phyloP scores from a whole-genome alignment of 1,139 yeast species.

The Saccharomyces hybrid region DNA sequence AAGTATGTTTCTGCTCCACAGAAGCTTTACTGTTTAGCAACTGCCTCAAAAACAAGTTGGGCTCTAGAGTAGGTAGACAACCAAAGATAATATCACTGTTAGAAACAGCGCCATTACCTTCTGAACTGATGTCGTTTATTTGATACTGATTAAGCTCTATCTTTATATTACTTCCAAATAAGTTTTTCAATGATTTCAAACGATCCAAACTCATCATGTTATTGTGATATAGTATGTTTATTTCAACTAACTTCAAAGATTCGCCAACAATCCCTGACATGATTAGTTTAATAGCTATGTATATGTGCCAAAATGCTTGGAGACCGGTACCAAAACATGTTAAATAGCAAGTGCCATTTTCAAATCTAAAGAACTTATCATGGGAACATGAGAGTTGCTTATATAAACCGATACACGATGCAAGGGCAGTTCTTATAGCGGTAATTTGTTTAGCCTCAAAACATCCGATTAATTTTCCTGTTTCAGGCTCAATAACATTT shows the following conservation, averaged over 20 bases:
- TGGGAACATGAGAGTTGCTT: conserved; percentile 9
- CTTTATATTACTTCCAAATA: conserved; percentile 2
- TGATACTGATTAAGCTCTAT: conserved; percentile 9
- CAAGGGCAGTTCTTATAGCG: conserved; percentile 63
- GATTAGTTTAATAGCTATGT: conserved; percentile 40
- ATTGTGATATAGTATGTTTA: conserved; percentile 41
- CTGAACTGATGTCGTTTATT: conserved; percentile 19
- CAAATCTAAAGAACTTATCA: conserved; percentile 22
- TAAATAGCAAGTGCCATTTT: conserved; percentile 9
- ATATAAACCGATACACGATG: conserved; percentile 43
- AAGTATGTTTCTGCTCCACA: conserved; percentile 27
- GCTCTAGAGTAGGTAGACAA: conserved; percentile 50
- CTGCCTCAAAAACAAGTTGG: conserved; percentile 37
- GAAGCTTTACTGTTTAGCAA: conserved; percentile 33
- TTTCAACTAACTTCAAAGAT: conserved; percentile 33
- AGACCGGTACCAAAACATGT: conserved; percentile 57
- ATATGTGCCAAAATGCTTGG: conserved; percentile 62
- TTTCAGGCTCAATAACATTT: conserved; percentile 41
- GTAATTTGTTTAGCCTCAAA: conserved; percentile 55
- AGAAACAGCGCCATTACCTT: conserved; percentile 6
- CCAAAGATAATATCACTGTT: conserved; percentile 45
- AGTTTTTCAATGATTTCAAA: conserved; percentile 19
- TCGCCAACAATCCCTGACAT: conserved; percentile 27
- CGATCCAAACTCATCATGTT: conserved; percentile 36
- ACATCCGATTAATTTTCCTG: conserved; percentile 48